Evolutionary conservation across 768 basidiomycete species (phyloP).

Genomic region (Boletus sensibilis): DNA sequence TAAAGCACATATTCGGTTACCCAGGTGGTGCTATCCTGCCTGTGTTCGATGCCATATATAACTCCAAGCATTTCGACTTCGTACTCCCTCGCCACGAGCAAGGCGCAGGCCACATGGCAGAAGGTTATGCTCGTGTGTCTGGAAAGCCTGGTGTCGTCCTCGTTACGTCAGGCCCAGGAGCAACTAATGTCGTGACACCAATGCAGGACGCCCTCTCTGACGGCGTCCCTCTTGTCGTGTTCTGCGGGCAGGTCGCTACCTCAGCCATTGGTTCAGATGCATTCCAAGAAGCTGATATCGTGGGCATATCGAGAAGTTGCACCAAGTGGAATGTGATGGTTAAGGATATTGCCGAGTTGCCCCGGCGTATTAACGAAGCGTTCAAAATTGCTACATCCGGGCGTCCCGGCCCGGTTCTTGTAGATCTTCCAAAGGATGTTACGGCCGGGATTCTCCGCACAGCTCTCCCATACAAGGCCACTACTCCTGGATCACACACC

Average conservation of each 20-base stretch:
- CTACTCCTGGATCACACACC: conserved; percentile 78
- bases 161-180: conserved; percentile 96
- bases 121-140: conserved; percentile 96
- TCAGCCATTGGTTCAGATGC: conserved; percentile 98
- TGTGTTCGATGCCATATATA: conserved; percentile 99
- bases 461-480: conserved; percentile 81
- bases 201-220: conserved; percentile 98
- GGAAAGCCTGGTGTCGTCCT: conserved; percentile 97
- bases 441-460: conserved; percentile 89
- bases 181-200: conserved; percentile 95
- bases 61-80: conserved; percentile 93
- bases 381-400: conserved; percentile 99
- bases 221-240: conserved; percentile 92
- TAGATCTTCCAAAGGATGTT: conserved; percentile 98
- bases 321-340: conserved; percentile 99
- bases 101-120: conserved; percentile 98
- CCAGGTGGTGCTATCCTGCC: conserved; percentile 98
- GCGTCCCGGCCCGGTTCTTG: conserved; percentile 94
- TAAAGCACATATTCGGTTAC: conserved; percentile 97
- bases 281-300: conserved; percentile 97
- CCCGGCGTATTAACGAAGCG: conserved; percentile 95
- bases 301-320: conserved; percentile 95
- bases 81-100: conserved; percentile 96
- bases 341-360: conserved; percentile 93
- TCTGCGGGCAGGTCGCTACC: conserved; percentile 97